Conservation (phyloP, 1,139 yeast species). For the Taiozyma onychis region DNA sequence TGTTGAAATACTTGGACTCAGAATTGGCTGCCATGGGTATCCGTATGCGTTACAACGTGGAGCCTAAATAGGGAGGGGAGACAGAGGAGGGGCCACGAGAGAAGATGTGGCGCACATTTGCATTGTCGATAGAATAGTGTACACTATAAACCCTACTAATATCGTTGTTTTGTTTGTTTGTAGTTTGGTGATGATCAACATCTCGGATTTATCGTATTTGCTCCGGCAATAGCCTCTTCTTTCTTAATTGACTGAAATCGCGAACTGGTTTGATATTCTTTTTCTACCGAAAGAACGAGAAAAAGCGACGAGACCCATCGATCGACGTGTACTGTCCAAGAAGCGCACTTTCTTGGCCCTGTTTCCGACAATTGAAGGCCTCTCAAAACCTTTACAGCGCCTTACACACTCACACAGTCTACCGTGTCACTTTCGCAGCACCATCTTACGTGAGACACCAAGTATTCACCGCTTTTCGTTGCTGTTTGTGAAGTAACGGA, state of each 20-base stretch:
- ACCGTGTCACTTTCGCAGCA: background rate
- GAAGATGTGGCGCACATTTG: constrained; percentile 1
- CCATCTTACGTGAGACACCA: background rate
- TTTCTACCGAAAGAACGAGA: background rate
- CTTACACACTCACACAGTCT: background rate
- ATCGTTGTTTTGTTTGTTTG: background rate
- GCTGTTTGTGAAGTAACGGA: background rate
- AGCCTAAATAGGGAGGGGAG: constrained; percentile 37
- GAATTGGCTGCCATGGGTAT: constrained; percentile 99
- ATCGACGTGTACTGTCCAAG: background rate
- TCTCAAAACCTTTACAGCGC: background rate
- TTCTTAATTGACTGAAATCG: background rate
- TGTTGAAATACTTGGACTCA: constrained; percentile 88
- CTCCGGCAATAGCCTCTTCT: background rate
- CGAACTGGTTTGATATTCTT: background rate
- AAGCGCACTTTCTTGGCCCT: background rate
- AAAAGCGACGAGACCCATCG: background rate
- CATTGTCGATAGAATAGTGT: background rate
- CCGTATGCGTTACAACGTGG: constrained; percentile 79
- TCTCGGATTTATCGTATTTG: background rate
- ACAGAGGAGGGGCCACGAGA: background rate
- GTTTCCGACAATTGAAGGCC: background rate
- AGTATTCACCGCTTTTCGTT: background rate
- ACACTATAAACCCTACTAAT: background rate
- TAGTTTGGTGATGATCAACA: background rate